Conservation (phyloP, 176 grass and related monocot genomes). For the Zea luxurians region DNA sequence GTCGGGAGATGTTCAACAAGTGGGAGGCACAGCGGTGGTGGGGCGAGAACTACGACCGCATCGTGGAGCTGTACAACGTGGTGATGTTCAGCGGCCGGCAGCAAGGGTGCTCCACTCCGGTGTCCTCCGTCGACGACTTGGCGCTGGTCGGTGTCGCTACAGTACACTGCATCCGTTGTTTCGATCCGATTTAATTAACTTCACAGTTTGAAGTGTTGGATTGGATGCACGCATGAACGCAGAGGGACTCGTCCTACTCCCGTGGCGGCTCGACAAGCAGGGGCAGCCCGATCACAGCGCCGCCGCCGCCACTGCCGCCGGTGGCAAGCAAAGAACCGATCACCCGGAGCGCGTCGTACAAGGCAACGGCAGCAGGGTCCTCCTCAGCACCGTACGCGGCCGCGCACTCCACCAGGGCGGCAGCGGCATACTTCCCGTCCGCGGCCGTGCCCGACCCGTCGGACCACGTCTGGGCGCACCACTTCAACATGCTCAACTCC, state of each 20-base stretch:
- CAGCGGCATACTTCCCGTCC: slow-evolving; percentile 52
- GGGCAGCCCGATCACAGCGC: slow-evolving; percentile 50
- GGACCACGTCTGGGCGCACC: slow-evolving; percentile 72
- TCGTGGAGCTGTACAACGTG: slow-evolving; percentile 98
- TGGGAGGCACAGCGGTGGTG: slow-evolving; percentile 99
- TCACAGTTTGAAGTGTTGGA: background rate
- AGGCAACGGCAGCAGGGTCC: slow-evolving; percentile 31
- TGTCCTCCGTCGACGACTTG: slow-evolving; percentile 79
- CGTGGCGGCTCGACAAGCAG: slow-evolving; percentile 56
- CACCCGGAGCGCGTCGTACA: slow-evolving; percentile 32
- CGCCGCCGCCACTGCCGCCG: background rate
- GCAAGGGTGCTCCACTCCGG: slow-evolving; percentile 69
- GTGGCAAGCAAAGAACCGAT: slow-evolving; percentile 48
- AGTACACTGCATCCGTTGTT: background rate
- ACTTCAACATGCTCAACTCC: slow-evolving; percentile 61
- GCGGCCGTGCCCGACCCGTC: slow-evolving; percentile 70
- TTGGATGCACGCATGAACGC: background rate
- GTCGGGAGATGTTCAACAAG: slow-evolving; percentile 96
- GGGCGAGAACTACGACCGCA: slow-evolving; percentile 98
- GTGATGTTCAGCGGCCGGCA: slow-evolving; percentile 74
- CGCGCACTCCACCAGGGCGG: slow-evolving; percentile 39
- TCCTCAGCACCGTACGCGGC: slow-evolving; percentile 33
- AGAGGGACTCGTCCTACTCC: slow-evolving; percentile 87
- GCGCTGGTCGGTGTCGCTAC: slow-evolving; percentile 33
- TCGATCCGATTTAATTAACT: background rate